Base-by-base conservation (phyloP, 176 grass and related monocot species). In the Zoysia japonica region DNA sequence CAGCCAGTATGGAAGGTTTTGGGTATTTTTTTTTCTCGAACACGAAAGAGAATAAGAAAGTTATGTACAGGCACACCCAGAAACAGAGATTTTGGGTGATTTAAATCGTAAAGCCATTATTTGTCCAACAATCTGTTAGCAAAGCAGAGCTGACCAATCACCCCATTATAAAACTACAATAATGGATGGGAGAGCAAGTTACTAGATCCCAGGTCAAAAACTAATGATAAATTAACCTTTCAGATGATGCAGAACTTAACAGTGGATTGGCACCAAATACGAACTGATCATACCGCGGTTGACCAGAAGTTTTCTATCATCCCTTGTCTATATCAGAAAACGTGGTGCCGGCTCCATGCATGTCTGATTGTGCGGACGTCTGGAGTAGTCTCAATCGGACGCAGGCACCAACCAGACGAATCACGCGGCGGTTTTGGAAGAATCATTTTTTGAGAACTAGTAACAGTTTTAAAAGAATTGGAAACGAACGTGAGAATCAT, bases 281-380 rank as follows among this genome's bases (percentile, higher is more conserved):
- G 5, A 6, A 9, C 43, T 12, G 49, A 68, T 11, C 68, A 72
- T 57, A 12, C 19, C 41, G 78, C 14, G 10, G 10, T 19, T 78
- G 68, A 74, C 68, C 60, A 42, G 36, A 65, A 43, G 51, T 39
- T 56, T 63, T 12, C 47, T 37, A 76, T 60, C 39, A 11, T 82
- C 12, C 9, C 19, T 2, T 3, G 20, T 71, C 39, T 11, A 14
- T 64, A 62, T 78, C 47, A 71, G 61, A 20, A 44, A 61, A 40
- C 42, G 70, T 5, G 55, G 20, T 11, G 47, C 47, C 5, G 28
- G 28, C 28, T 28, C 28, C 28, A 28, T 28, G 28, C 28, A 11
- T 64, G 78, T 82, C 55, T 49, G 59, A 66, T 59, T 67, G 5
- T 51, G 79, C 65, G 20, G 36, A 72, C 42, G 5, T 5, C 55